Evolutionary conservation across 495 filamentous ascomycete genomes (phyloP).

Genomic region (Rhypophila decipiens): DNA sequence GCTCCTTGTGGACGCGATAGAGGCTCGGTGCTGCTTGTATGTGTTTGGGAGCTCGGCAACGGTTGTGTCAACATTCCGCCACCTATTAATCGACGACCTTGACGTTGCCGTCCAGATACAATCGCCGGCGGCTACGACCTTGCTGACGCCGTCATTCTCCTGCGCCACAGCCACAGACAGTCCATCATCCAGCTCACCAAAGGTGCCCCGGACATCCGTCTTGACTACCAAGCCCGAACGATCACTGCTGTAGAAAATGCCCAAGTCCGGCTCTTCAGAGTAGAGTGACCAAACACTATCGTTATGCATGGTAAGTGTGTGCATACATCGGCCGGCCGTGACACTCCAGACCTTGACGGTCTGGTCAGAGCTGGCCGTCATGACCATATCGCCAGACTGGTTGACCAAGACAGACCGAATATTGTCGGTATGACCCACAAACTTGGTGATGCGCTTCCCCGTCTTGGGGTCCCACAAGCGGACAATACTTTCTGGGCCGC

Average conservation of each 20-base stretch:
- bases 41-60: slow-evolving; percentile 43
- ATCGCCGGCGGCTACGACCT: slow-evolving; percentile 71
- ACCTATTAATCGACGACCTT: slow-evolving; percentile 90
- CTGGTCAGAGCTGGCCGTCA: slow-evolving; percentile 93
- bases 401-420: slow-evolving; percentile 86
- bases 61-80: slow-evolving; percentile 79
- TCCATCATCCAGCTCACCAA: slow-evolving; percentile 79
- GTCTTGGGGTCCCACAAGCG: slow-evolving; percentile 87
- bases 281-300: slow-evolving; percentile 96
- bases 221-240: slow-evolving; percentile 87
- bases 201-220: slow-evolving; percentile 71
- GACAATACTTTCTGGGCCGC: slow-evolving; percentile 90
- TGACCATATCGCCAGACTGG: slow-evolving; percentile 77
- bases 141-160: slow-evolving; percentile 84
- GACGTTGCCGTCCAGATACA: slow-evolving; percentile 93
- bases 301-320: slow-evolving; percentile 97
- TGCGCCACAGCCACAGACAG: slow-evolving; percentile 81
- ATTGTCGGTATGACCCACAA: slow-evolving; percentile 97
- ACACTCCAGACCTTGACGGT: slow-evolving; percentile 98
- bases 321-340: slow-evolving; percentile 88
- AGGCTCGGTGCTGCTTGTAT: slow-evolving; percentile 49
- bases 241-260: slow-evolving; percentile 90
- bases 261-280: slow-evolving; percentile 77
- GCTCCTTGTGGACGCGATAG: slow-evolving; percentile 35
- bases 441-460: slow-evolving; percentile 87